These are phyloP conservation scores for Vaccinium vitisidaea DNA, from an alignment of 148 eudicot species.

Conservation along the genomic window DNA sequence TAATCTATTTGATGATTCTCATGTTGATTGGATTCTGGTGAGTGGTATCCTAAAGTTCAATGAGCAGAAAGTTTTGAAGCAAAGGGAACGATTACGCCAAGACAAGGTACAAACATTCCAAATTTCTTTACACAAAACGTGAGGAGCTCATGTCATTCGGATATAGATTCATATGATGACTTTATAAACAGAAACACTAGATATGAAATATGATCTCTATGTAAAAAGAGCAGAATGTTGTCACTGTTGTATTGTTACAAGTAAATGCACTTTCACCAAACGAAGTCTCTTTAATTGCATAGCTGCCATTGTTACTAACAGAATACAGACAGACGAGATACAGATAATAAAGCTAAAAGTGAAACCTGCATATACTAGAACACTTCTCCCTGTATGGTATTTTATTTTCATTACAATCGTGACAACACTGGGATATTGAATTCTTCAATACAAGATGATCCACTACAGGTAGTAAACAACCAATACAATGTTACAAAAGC, in stretches of 20 bases:
- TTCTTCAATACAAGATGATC: constrained; percentile 15
- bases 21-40: constrained; percentile 20
- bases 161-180: not conserved
- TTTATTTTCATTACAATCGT: constrained; percentile 14
- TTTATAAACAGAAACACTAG: constrained; percentile 6
- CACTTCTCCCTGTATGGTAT: not conserved
- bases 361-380: not conserved
- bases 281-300: not conserved
- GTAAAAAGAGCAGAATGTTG: not conserved
- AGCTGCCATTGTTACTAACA: not conserved
- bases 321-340: not conserved
- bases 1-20: constrained; percentile 17
- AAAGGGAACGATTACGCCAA: not conserved
- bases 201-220: not conserved
- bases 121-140: not conserved
- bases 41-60: constrained; percentile 5
- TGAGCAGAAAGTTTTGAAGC: constrained; percentile 22
- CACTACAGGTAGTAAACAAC: not conserved
- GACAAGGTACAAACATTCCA: constrained; percentile 19
- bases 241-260: not conserved
- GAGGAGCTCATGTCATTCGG: not conserved
- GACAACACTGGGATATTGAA: constrained; percentile 6
- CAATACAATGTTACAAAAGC: not conserved
- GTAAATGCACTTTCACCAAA: not conserved
- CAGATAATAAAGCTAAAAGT: not conserved